Base-by-base conservation (phyloP, 768 basidiomycete genomes). In the Tephrocybe sp. region DNA sequence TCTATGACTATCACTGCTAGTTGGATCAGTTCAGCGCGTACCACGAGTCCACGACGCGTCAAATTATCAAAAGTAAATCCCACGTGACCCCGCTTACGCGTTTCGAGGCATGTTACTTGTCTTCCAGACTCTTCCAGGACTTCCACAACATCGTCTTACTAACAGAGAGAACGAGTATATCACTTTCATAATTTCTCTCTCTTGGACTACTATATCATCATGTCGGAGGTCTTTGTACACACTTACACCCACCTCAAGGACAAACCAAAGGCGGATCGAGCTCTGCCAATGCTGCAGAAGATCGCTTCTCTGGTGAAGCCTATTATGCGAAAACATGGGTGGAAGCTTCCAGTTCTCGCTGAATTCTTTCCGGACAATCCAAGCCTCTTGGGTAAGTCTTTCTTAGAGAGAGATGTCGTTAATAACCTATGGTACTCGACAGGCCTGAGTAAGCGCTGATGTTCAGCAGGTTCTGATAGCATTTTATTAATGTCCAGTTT, bases 301-400 rank as follows among this genome's bases (percentile, higher is more conserved):
- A 75, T 90, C 26, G 85, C 87, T 0, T 84, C 85, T 1, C 75
- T 91, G 43, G 92, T 96, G 44, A 95, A 94, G 66, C 95, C 95
- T 6, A 92, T 98, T 57, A 97, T 97, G 94, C 75, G 84, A 51
- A 90, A 85, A 57, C 86, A 86, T 58, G 70, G 70, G 4, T 98
- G 94, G 94, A 74, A 78, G 22, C 72, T 92, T 22, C 87, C 89
- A 22, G 75, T 82, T 1, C 79, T 92, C n/a, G 72, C 83, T n/a
- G 90, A 96, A 66, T 93, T 95, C 75, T 92, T 89, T 59, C 92
- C 92, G 4, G 80, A 83, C 9, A 80, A 79, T 45, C 77, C 83
- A 0, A 82, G 75, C 62, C 71, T 96, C 16, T 69, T 92, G 26
- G 92, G 92, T 88, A 56, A 56, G 85, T 43, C n/a, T 41, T 30